Base-by-base conservation (phyloP, 305 asterid species). In the Fraxinus ornus region DNA sequence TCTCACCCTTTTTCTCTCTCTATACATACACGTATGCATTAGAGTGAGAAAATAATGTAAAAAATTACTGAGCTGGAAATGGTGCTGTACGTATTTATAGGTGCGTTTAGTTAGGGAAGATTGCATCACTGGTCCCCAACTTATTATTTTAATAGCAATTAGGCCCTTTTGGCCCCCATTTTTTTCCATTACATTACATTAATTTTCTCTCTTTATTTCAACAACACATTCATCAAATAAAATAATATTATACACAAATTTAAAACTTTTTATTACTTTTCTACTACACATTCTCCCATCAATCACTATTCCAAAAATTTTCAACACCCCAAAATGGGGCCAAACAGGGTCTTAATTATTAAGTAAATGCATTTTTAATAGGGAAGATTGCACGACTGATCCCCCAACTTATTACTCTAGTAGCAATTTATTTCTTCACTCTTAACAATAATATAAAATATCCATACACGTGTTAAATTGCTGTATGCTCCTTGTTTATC, bases 1-100 rank as follows among this genome's bases (percentile, higher is more conserved):
- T 52, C 75, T 49, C 68, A 62, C 83, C 70, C 44, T 82, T 80
- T 33, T 79, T 33, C 37, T 71, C 76, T 71, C 76, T 26, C 80
- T 13, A 77, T 57, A 49, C 15, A 41, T 71, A 76, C 82, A 55
- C 76, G 73, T 28, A 74, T 72, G 49, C 49, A 36, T 64, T 70
- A 24, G 76, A 71, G 44, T 71, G 44, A 71, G 13, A 32, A 32
- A 71, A 71, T 71, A 12, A 71, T 71, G n/a, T 64, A 66, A 55
- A 55, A 64, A 64, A 66, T 32, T 71, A 30, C 76, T 71, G 76
- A 30, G 44, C 44, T 71, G 76, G 76, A 32, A 15, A 13, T 4
- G 21, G 75, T 68, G 21, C 12, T 64, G 73, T 62, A 22, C 32
- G 19, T 9, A 41, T 9, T 9, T 10, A 41, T 52, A 17, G 1